phyloP scores from a whole-genome alignment of 805 yeast genomes.

The Schwanniomyces occidentalis region DNA sequence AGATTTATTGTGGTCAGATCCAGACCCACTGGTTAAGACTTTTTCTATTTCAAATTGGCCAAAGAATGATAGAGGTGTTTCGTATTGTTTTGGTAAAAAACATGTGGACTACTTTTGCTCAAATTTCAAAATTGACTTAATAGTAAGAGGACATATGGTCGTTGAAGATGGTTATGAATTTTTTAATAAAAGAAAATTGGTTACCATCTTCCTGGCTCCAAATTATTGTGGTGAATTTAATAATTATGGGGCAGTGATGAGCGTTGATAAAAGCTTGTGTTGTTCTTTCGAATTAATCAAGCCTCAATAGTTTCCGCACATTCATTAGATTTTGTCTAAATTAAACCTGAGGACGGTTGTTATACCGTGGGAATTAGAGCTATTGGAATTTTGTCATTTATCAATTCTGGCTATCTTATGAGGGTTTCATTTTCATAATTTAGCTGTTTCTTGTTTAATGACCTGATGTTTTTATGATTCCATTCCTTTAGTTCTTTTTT shows the following conservation, averaged over 20 bases:
- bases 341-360: neutral
- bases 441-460: too few species aligned
- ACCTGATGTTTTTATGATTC: too few species aligned
- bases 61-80: constrained; percentile 81
- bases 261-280: constrained; percentile 64
- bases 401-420: too few species aligned
- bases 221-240: constrained; percentile 82
- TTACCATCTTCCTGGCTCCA: constrained; percentile 80
- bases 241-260: constrained; percentile 80
- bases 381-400: too few species aligned
- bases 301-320: constrained; percentile 43
- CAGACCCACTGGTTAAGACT: constrained; percentile 44
- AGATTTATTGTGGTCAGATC: constrained; percentile 83
- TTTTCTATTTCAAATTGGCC: constrained; percentile 60
- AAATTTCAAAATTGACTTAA: constrained; percentile 69
- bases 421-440: too few species aligned
- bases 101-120: constrained; percentile 71
- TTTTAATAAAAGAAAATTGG: constrained; percentile 70
- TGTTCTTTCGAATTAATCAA: constrained; percentile 72
- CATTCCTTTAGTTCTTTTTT: too few species aligned
- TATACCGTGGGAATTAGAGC: too few species aligned
- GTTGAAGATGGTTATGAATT: constrained; percentile 89
- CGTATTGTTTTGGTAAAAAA: constrained; percentile 72
- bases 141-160: constrained; percentile 86
- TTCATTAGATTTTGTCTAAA: constrained; percentile 1